These are phyloP conservation scores for Globisporangium splendens DNA, from an alignment of 352 stramenopile genomes.

Conservation along the genomic window DNA sequence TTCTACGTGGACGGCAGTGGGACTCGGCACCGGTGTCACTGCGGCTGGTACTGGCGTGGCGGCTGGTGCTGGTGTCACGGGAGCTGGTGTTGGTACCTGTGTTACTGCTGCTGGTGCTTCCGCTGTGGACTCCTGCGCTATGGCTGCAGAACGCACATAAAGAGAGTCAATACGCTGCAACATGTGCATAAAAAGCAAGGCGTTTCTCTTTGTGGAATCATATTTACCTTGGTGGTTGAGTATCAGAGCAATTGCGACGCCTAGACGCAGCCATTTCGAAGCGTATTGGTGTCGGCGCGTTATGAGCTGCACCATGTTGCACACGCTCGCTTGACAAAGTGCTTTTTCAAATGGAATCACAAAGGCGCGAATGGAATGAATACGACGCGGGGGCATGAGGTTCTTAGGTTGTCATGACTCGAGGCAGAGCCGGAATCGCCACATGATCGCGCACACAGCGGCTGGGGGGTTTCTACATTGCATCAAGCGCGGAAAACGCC, in stretches of 20 bases:
- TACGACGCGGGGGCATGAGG: too few species aligned
- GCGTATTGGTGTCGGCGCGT: too few species aligned
- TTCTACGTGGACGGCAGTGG: not conserved
- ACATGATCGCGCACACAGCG: not conserved
- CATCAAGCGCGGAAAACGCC: not conserved
- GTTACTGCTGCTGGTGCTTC: not conserved
- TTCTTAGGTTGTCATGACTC: not conserved
- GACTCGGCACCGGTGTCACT: not conserved
- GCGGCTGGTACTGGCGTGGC: not conserved
- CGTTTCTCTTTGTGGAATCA: too few species aligned
- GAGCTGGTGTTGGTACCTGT: not conserved
- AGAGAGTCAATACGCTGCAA: too few species aligned
- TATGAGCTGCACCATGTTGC: too few species aligned
- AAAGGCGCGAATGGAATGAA: too few species aligned
- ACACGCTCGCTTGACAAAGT: not conserved
- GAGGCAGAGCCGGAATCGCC: not conserved
- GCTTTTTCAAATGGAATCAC: not conserved
- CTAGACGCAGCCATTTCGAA: too few species aligned
- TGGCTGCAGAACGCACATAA: not conserved
- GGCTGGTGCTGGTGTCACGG: not conserved
- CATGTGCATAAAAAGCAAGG: not conserved
- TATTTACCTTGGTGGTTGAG: too few species aligned
- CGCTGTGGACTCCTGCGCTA: slow-evolving; percentile 5
- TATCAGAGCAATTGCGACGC: too few species aligned
- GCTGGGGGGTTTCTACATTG: not conserved